A percentile compares a stretch with the other conserved stretches of the same genome.
Evolutionary conservation across 179 eudicot genomes (phyloP).

Genomic region (Vitellaria paradoxa): DNA sequence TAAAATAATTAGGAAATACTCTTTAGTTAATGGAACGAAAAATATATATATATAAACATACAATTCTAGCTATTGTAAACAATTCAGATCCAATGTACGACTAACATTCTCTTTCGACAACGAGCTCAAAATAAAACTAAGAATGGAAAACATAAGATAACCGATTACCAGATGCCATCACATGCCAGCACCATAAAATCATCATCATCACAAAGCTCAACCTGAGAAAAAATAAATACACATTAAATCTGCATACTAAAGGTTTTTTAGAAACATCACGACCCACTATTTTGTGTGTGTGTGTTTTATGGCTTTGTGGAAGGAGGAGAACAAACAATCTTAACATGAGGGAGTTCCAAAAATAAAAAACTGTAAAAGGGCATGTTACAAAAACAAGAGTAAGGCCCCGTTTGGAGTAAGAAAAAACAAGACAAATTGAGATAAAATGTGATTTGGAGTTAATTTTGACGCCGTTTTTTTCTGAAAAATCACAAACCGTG

Average conservation of each 20-base stretch:
- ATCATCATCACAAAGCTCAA: constrained; percentile 92
- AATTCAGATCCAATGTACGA: not conserved
- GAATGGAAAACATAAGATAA: constrained; percentile 9
- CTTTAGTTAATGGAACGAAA: too few species aligned
- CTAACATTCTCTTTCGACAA: not conserved
- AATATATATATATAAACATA: too few species aligned
- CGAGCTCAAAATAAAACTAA: not conserved
- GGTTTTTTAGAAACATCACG: not conserved
- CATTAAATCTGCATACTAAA: not conserved
- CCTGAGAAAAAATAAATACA: constrained; percentile 34
- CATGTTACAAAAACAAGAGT: too few species aligned
- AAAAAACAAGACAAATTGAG: too few species aligned
- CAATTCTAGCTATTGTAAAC: not conserved
- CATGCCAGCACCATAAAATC: constrained; percentile 95
- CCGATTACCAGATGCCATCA: constrained; percentile 90
- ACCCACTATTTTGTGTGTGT: not conserved
- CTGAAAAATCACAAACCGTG: too few species aligned
- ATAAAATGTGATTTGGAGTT: too few species aligned
- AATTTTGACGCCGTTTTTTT: too few species aligned
- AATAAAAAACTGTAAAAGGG: too few species aligned
- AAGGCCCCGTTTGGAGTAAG: too few species aligned
- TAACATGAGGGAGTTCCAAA: not conserved
- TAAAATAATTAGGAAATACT: too few species aligned
- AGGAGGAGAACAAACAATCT: not conserved
- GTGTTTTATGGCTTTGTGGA: not conserved